Evolutionary conservation across 2,329 filamentous ascomycete genomes (phyloP).

Genomic region (Xylaria arbuscula): DNA sequence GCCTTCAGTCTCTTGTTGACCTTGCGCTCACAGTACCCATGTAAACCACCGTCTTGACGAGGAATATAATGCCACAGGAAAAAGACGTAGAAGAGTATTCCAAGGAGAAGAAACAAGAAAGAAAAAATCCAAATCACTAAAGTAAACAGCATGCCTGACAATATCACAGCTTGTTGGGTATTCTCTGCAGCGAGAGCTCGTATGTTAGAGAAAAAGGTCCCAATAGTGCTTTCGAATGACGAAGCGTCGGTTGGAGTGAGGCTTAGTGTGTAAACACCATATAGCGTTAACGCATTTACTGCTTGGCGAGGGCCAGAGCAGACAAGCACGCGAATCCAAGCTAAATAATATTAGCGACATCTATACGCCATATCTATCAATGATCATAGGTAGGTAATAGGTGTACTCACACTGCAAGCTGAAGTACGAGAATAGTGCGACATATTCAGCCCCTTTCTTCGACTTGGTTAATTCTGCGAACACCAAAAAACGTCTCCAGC

Average conservation of each 20-base stretch:
- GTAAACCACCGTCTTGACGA: conserved; percentile 79
- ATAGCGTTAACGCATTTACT: conserved; percentile 89
- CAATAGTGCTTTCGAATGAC: conserved; percentile 70
- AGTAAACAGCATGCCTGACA: conserved; percentile 93
- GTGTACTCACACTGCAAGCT: conserved; percentile 68
- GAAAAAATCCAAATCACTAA: conserved; percentile 89
- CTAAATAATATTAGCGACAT: conserved; percentile 56
- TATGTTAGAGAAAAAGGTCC: conserved; percentile 87
- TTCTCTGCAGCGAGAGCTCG: conserved; percentile 77
- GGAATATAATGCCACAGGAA: conserved; percentile 96
- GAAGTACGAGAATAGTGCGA: conserved; percentile 92
- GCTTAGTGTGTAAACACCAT: conserved; percentile 81
- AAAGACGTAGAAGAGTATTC: conserved; percentile 81
- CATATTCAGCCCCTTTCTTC: conserved; percentile 89
- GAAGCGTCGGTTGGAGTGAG: conserved; percentile 68
- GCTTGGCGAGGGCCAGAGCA: conserved; percentile 93
- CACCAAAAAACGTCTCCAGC: conserved; percentile 91
- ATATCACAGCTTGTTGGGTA: conserved; percentile 81
- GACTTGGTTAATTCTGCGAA: conserved; percentile 91
- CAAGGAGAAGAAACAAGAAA: conserved; percentile 78
- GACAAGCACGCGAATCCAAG: conserved; percentile 87
- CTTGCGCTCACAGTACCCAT: conserved; percentile 90
- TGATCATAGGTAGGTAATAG: not conserved
- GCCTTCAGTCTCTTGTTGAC: conserved; percentile 85
- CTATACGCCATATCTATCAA: not conserved